Base-by-base conservation (phyloP, 2,329 filamentous ascomycete genomes). In the Lachnellula suecica region DNA sequence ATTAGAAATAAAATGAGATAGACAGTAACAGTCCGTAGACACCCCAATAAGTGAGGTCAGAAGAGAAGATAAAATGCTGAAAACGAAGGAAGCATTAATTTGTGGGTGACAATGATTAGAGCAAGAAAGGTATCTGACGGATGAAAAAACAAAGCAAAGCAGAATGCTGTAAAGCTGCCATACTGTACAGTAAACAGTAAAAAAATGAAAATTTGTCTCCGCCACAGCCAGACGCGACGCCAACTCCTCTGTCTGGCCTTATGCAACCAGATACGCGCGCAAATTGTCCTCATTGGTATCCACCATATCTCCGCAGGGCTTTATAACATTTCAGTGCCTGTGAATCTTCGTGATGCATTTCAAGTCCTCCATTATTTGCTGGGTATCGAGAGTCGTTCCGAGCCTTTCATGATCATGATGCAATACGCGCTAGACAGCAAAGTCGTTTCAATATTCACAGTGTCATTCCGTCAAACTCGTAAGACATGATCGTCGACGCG, bases 121-220 rank as follows among this genome's bases (percentile, higher is more conserved):
- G 52, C 47, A 41, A 35, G 46, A 51, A 52, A 44, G 31, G 45
- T 42, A 37, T 27, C 22, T n/a, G 24, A 24, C 35, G 24, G 37
- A 37, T 34, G 34, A 44, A n/a, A 45, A 35, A 29, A 27, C 34
- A 27, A 52, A 31, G 23, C 44, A 49, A 48, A 44, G 41, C 35
- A 48, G 47, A 23, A 34, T 35, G 41, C 27, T 46, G 41, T 44
- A 40, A 25, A 44, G 43, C 40, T 47, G 35, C 27, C 47, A 50
- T 65, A 65, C 58, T 62, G 47, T 65, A 63, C 61, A 65, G 51
- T 53, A 60, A 53, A 49, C 50, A 61, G 56, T 48, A 51, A 52
- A 52, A 37, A 35, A 38, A 35, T 41, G 23, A 53, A 54, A 40
- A 46, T 53, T 19, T 44, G 58, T 17, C 59, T 54, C 56, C 58